These are phyloP conservation scores for Eutrema heterophyllum DNA, from an alignment of 345 rosid species.

Conservation along the genomic window DNA sequence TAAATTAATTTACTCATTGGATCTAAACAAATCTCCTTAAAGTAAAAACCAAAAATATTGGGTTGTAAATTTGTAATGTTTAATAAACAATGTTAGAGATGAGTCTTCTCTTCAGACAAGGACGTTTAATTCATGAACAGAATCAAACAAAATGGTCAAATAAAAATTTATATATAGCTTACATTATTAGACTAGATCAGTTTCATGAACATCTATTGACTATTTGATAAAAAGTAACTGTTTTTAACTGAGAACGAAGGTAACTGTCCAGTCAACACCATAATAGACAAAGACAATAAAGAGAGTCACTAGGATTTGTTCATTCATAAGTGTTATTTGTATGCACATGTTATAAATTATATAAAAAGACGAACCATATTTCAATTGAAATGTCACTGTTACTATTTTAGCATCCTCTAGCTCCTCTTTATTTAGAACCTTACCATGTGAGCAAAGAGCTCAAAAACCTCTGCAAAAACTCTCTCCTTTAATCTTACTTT, in stretches of 20 bases:
- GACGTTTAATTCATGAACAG: background rate
- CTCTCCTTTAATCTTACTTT: constrained; percentile 1
- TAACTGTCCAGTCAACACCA: constrained; percentile 21
- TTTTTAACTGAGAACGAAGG: constrained; percentile 11
- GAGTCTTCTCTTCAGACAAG: background rate
- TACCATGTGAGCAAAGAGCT: constrained; percentile 26
- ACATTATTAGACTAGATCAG: background rate
- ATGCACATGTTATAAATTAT: constrained; percentile 24
- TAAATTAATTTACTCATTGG: background rate
- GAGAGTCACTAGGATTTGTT: constrained; percentile 10
- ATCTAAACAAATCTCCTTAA: background rate
- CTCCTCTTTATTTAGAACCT: constrained; percentile 23
- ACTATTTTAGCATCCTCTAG: constrained; percentile 12
- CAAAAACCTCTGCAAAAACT: constrained; percentile 11
- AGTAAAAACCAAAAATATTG: background rate
- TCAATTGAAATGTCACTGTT: constrained; percentile 30
- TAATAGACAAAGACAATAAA: constrained; percentile 9
- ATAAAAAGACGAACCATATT: constrained; percentile 15
- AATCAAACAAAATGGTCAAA: constrained; percentile 11
- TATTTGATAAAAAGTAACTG: background rate
- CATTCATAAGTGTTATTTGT: constrained; percentile 15
- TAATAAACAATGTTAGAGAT: background rate
- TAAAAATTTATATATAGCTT: background rate
- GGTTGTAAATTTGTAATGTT: background rate
- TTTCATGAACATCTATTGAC: background rate